Evolutionary conservation across 2,329 filamentous ascomycete species (phyloP).

Genomic region (Aspergillus sp.): DNA sequence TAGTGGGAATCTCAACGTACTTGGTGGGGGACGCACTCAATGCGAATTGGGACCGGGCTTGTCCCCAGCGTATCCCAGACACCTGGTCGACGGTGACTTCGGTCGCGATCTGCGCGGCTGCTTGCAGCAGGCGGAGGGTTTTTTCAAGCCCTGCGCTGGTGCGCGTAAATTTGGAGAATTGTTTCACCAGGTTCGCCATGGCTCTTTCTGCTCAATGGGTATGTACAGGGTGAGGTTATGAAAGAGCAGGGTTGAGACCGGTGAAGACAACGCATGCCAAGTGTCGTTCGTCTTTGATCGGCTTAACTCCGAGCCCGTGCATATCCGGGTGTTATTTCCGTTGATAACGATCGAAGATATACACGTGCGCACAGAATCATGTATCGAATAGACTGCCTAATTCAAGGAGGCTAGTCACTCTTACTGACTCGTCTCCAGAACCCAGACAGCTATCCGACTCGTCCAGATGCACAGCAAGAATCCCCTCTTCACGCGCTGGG

Average conservation of each 20-base stretch:
- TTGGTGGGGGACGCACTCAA: conserved; percentile 33
- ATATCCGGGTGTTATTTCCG: no score
- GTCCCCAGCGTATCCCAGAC: conserved; percentile 29
- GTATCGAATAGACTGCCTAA: no score
- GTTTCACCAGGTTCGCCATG: not conserved
- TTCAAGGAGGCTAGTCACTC: no score
- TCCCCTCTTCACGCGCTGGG: conserved; percentile 21
- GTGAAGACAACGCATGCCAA: not conserved
- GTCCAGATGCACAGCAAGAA: conserved; percentile 16
- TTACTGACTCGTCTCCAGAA: no score
- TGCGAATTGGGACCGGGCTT: conserved; percentile 37
- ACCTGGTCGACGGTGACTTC: conserved; percentile 15
- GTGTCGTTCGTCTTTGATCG: not conserved
- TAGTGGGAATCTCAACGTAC: not conserved
- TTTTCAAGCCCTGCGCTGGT: conserved; percentile 32
- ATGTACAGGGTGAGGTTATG: not conserved
- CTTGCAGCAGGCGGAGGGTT: conserved; percentile 33
- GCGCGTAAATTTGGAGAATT: conserved; percentile 29
- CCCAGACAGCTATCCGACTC: no score
- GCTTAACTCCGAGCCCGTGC: not conserved
- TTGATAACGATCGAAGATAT: no score
- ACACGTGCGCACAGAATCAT: no score
- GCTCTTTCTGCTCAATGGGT: not conserved
- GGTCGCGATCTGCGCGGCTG: conserved; percentile 25
- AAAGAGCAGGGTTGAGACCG: not conserved